A percentile compares a stretch with the other conserved stretches of the same genome.
Evolutionary conservation across 1,284 basidiomycete genomes (phyloP).

Genomic region (Pseudozyma sp.): DNA sequence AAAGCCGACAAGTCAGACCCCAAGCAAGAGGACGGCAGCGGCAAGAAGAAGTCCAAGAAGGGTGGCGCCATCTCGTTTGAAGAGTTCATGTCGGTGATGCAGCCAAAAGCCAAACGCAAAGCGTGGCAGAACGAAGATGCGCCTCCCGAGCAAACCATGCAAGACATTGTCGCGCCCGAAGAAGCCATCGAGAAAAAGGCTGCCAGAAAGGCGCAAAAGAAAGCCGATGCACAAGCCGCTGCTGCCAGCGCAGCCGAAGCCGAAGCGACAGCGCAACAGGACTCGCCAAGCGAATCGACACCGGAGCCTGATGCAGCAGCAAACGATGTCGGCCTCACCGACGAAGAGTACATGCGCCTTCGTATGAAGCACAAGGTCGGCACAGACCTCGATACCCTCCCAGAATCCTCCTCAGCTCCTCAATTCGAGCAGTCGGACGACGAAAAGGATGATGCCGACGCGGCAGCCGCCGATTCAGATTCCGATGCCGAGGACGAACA

Average conservation of each 20-base stretch:
- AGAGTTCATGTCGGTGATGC: slow-evolving; percentile 66
- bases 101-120: slow-evolving; percentile 63
- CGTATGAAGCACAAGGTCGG: slow-evolving; percentile 68
- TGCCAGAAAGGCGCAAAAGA: slow-evolving; percentile 38
- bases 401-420: slow-evolving; percentile 18
- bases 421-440: slow-evolving; percentile 65
- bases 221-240: slow-evolving; percentile 17
- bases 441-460: slow-evolving; percentile 45
- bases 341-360: slow-evolving; percentile 69
- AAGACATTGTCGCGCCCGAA: slow-evolving; percentile 27
- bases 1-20: slow-evolving; percentile 13
- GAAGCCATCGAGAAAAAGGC: slow-evolving; percentile 37
- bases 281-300: slow-evolving; percentile 21
- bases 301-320: slow-evolving; percentile 52
- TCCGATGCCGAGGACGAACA: slow-evolving; percentile 37
- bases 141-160: slow-evolving; percentile 29
- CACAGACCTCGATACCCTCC: slow-evolving; percentile 47
- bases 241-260: slow-evolving; percentile 9
- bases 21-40: slow-evolving; percentile 7
- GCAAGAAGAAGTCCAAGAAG: slow-evolving; percentile 32
- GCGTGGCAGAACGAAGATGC: slow-evolving; percentile 66
- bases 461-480: slow-evolving; percentile 12
- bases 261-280: slow-evolving; percentile 4
- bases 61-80: slow-evolving; percentile 60
- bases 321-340: slow-evolving; percentile 62